Evolutionary conservation across 306 rosid genomes (phyloP).

Genomic region (Amphicarpaea edgeworthii): DNA sequence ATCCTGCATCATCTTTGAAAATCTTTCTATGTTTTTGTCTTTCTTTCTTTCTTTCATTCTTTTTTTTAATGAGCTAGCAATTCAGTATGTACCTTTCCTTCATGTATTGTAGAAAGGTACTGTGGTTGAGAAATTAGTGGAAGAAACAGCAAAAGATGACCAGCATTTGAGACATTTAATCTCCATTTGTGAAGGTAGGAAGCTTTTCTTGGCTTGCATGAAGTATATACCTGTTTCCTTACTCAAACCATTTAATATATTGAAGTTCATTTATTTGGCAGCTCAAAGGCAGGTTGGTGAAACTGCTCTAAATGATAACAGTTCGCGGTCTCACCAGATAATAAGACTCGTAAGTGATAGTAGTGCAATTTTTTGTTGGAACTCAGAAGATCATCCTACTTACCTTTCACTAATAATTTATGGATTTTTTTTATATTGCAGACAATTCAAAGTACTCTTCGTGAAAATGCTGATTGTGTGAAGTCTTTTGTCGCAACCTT

Average conservation of each 20-base stretch:
- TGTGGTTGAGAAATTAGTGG: constrained; percentile 93
- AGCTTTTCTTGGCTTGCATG: constrained; percentile 13
- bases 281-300: constrained; percentile 99
- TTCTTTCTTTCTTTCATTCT: neutral
- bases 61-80: neutral
- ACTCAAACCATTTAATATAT: neutral
- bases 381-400: constrained; percentile 21
- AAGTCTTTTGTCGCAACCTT: constrained; percentile 93
- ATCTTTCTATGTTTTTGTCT: neutral
- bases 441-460: constrained; percentile 93
- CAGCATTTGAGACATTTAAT: constrained; percentile 89
- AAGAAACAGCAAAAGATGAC: constrained; percentile 91
- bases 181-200: constrained; percentile 92
- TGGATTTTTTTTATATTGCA: constrained; percentile 44
- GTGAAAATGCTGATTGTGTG: constrained; percentile 86
- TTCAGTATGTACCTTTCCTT: neutral
- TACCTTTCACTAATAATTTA: constrained; percentile 14
- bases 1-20: too few species aligned
- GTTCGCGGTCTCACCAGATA: constrained; percentile 99
- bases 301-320: constrained; percentile 94
- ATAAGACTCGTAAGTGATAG: constrained; percentile 82
- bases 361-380: constrained; percentile 21
- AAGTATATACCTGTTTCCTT: constrained; percentile 9
- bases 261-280: constrained; percentile 48
- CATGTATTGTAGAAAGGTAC: constrained; percentile 85